A percentile compares a stretch with the other conserved stretches of the same genome.
These are phyloP conservation scores for Zea luxurians DNA, from an alignment of 176 grass and related monocot genomes.

Conservation along the genomic window DNA sequence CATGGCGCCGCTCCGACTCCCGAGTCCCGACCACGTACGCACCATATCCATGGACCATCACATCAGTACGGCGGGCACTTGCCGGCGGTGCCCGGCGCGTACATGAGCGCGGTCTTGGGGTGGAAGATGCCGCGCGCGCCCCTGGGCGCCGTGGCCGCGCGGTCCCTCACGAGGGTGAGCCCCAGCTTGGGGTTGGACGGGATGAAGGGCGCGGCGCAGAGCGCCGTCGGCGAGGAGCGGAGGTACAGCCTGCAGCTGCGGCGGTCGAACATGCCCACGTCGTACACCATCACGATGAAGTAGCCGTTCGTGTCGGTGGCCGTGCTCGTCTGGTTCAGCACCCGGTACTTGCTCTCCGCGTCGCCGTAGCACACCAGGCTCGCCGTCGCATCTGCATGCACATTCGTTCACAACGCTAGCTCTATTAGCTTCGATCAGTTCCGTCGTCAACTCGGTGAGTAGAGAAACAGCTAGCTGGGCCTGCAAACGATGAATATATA, in stretches of 20 bases:
- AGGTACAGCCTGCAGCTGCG: constrained; percentile 41
- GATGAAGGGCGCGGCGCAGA: constrained; percentile 28
- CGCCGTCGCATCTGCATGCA: constrained; percentile 43
- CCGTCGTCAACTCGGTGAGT: background rate
- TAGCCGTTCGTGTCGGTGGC: constrained; percentile 25
- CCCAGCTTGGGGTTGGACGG: constrained; percentile 31
- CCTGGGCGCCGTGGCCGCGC: background rate
- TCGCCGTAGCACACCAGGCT: constrained; percentile 47
- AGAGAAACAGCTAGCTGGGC: too few species aligned
- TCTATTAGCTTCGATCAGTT: too few species aligned
- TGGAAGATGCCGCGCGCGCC: constrained; percentile 29
- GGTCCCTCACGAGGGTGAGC: constrained; percentile 28
- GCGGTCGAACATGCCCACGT: constrained; percentile 28
- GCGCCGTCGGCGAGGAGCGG: constrained; percentile 33
- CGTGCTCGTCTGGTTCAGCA: constrained; percentile 55
- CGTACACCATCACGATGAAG: constrained; percentile 53
- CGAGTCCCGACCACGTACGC: too few species aligned
- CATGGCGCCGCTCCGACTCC: background rate
- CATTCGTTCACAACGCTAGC: too few species aligned
- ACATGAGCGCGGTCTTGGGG: constrained; percentile 43
- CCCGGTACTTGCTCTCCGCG: constrained; percentile 11
- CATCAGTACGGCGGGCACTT: constrained; percentile 23
- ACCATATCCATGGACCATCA: background rate
- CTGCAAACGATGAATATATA: too few species aligned
- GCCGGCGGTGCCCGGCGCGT: background rate